Base-by-base conservation (phyloP, 164 flowering plant species). In the Nymphaea colorata region DNA sequence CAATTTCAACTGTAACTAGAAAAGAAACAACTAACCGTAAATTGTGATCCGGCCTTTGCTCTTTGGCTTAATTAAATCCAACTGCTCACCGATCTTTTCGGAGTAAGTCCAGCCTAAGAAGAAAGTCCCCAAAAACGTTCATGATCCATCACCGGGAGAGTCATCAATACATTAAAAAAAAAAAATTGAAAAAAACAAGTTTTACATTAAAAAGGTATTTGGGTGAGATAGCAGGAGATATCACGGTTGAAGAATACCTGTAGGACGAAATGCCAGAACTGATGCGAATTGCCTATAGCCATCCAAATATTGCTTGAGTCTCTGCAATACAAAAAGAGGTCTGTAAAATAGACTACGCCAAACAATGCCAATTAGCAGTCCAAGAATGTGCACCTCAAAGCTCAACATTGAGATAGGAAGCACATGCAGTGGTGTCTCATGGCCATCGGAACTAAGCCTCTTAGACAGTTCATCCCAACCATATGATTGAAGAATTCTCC, bases 241-340 rank as follows among this genome's bases (percentile, higher is more conserved):
- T 61, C 12, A 61, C 42, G 64, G 25, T 7, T 61, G 64, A 61
- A 17, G n/a, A 42, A 69, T 69, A 86, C 94, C 94, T 70, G 94
- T 86, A 61, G 91, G 94, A 47, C 89, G 79, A 79, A 88, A 88
- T 72, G 94, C 89, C 81, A 88, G 74, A 73, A 88, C 82, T 65
- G 83, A 70, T 14, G 76, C 44, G 51, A 75, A 86, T 53, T 79
- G 68, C 62, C 3, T 61, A 64, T 80, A 82, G 63, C 78, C 69
- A 75, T 77, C 73, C 80, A 83, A 73, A 74, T 86, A 86, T 62
- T 74, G 74, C 66, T 77, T 75, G 51, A 86, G 67, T 44, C 70
- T 79, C 91, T 88, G 64, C 53, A 64, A 69, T 66, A 16, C 66
- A 51, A 66, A 61, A 61, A 6, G 64, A 11, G 16, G 16, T 8